A percentile compares a stretch with the other conserved stretches of the same genome.
Conservation (phyloP, 305 asterid genomes). For the Stenogyne calaminthoides region DNA sequence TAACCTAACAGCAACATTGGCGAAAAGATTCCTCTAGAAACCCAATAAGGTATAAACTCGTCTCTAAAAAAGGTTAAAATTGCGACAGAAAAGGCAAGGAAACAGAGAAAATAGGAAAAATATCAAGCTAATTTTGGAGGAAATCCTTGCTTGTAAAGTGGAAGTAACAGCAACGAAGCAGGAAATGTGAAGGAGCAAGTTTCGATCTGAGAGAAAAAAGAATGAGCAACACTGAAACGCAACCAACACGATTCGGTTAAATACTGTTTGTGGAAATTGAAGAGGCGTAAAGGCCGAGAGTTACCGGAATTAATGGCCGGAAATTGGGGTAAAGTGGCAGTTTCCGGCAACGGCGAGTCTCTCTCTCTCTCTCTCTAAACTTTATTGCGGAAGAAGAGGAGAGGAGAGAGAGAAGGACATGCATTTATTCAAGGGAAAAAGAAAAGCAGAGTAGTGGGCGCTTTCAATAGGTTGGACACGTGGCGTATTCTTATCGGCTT, state of each 20-base stretch:
- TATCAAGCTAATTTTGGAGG: neutral
- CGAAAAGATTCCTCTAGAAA: slow-evolving; percentile 25
- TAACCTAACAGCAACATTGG: slow-evolving; percentile 29
- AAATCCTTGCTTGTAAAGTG: slow-evolving; percentile 8
- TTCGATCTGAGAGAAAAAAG: slow-evolving; percentile 24
- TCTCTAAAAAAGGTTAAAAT: neutral
- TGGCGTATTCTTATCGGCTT: slow-evolving; percentile 20
- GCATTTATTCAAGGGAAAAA: slow-evolving; percentile 52
- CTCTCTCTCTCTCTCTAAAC: slow-evolving; percentile 24
- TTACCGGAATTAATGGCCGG: slow-evolving; percentile 25
- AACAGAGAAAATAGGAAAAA: neutral
- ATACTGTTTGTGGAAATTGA: neutral
- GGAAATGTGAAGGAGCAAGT: neutral
- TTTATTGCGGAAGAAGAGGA: slow-evolving; percentile 23
- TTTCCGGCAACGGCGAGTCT: slow-evolving; percentile 53
- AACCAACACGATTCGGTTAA: slow-evolving; percentile 17
- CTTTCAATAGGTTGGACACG: slow-evolving; percentile 42
- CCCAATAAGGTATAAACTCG: neutral
- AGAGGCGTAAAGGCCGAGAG: slow-evolving; percentile 8
- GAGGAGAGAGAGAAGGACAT: slow-evolving; percentile 31
- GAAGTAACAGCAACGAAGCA: neutral
- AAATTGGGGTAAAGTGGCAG: slow-evolving; percentile 16
- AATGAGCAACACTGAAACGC: slow-evolving; percentile 16
- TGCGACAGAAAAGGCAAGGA: neutral
- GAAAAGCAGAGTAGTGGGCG: slow-evolving; percentile 19